Evolutionary conservation across 179 eudicot genomes (phyloP).

Genomic region (Kewa caespitosa): DNA sequence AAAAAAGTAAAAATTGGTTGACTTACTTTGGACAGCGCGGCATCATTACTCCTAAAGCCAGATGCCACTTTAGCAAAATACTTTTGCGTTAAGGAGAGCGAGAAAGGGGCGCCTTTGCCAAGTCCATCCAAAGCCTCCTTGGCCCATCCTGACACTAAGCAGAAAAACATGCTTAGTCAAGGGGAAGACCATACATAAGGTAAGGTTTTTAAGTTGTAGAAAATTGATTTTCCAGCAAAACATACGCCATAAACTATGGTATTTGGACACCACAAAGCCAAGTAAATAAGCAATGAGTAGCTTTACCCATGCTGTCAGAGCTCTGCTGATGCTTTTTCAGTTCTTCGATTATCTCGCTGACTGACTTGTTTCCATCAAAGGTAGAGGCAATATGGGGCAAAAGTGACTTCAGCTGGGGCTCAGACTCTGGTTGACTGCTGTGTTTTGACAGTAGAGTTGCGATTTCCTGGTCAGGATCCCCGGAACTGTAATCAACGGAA

Average conservation of each 20-base stretch:
- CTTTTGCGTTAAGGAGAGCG: constrained; percentile 65
- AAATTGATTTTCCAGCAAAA: not conserved
- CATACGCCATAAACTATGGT: not conserved
- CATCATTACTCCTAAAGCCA: constrained; percentile 48
- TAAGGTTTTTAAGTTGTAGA: not conserved
- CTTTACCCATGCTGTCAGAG: constrained; percentile 63
- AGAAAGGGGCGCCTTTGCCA: constrained; percentile 82
- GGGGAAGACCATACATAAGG: not conserved
- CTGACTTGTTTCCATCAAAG: constrained; percentile 65
- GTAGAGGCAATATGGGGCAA: constrained; percentile 73
- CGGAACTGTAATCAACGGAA: constrained; percentile 45
- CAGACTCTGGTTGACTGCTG: constrained; percentile 68
- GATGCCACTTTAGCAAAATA: constrained; percentile 84
- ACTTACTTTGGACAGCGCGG: constrained; percentile 60
- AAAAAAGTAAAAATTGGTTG: not conserved
- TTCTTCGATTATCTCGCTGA: constrained; percentile 56
- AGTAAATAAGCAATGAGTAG: not conserved
- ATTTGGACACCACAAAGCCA: not conserved
- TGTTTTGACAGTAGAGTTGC: constrained; percentile 48
- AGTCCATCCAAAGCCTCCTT: constrained; percentile 79
- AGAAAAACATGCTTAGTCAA: not conserved
- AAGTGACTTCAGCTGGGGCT: constrained; percentile 65
- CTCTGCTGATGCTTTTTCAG: constrained; percentile 65
- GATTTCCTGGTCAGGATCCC: constrained; percentile 71
- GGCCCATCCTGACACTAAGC: constrained; percentile 84